Conservation (phyloP, 2,329 filamentous ascomycete genomes). For the Calonectria pteridis region DNA sequence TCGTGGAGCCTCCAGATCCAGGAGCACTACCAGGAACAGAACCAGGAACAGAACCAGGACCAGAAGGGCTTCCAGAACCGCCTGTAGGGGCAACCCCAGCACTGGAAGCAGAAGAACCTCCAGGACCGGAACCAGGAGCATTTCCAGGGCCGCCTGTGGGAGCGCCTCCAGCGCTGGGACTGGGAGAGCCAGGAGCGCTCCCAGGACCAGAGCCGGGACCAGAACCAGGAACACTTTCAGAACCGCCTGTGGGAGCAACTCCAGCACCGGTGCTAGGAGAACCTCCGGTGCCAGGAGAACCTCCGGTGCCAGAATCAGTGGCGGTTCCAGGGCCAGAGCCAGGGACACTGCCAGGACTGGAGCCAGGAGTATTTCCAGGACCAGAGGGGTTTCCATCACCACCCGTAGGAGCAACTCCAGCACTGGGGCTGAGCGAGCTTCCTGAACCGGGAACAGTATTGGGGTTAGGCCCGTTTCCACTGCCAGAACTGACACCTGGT, state of each 20-base stretch:
- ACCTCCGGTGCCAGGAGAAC: too few relatives aligned
- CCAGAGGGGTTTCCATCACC: too few relatives aligned
- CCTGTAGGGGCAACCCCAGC: neutral
- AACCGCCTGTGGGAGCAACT: neutral
- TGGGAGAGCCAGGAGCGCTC: neutral
- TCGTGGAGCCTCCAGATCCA: slow-evolving; percentile 4
- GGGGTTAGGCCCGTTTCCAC: neutral
- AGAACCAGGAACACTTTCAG: too few relatives aligned
- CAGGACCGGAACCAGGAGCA: too few relatives aligned
- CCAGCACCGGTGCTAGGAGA: neutral
- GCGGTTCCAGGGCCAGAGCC: too few relatives aligned
- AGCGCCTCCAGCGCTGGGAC: neutral
- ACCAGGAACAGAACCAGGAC: neutral
- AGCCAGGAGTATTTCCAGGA: too few relatives aligned
- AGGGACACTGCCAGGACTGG: too few relatives aligned
- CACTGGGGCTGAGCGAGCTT: too few relatives aligned
- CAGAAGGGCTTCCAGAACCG: neutral
- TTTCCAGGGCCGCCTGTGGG: too few relatives aligned
- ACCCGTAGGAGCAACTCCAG: too few relatives aligned
- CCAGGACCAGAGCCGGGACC: neutral
- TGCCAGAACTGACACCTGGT: too few relatives aligned
- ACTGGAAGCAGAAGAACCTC: neutral
- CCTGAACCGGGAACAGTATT: neutral
- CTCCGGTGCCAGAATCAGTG: too few relatives aligned
- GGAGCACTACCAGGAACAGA: neutral